These are phyloP conservation scores for Fusarium pilosicola DNA, from an alignment of 2,329 filamentous ascomycete species.

Conservation along the genomic window DNA sequence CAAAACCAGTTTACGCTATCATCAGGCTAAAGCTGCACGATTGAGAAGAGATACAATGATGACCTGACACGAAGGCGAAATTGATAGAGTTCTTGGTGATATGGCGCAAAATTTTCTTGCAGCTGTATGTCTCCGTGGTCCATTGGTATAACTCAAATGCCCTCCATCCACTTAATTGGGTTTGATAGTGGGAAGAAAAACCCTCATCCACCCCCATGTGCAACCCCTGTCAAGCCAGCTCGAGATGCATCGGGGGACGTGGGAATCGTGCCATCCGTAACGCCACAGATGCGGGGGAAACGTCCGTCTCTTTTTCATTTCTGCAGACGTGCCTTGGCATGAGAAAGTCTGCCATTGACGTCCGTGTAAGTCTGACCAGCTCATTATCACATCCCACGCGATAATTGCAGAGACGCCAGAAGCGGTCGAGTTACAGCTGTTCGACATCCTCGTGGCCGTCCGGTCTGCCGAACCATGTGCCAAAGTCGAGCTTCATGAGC, in stretches of 20 bases:
- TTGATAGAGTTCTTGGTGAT: slow-evolving; percentile 26
- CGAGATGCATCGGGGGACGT: slow-evolving; percentile 32
- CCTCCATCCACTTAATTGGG: not conserved
- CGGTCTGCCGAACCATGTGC: slow-evolving; percentile 62
- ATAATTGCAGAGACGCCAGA: slow-evolving; percentile 13
- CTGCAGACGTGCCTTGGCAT: slow-evolving; percentile 33
- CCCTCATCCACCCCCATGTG: slow-evolving; percentile 7
- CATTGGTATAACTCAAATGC: slow-evolving; percentile 22
- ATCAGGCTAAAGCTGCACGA: slow-evolving; percentile 32
- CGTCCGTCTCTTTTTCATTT: slow-evolving; percentile 7
- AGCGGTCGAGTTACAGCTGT: slow-evolving; percentile 11
- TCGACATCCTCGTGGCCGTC: slow-evolving; percentile 35
- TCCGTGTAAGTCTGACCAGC: slow-evolving; percentile 10
- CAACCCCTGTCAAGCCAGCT: slow-evolving; percentile 26
- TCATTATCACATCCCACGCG: not conserved
- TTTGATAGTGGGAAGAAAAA: slow-evolving; percentile 5
- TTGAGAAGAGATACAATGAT: slow-evolving; percentile 34
- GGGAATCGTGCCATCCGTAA: slow-evolving; percentile 44
- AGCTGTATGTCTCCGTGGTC: slow-evolving; percentile 17
- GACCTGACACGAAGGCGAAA: slow-evolving; percentile 40
- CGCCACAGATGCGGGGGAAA: slow-evolving; percentile 37
- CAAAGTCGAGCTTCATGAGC: slow-evolving; percentile 89
- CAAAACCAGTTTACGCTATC: slow-evolving; percentile 6
- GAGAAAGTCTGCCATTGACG: slow-evolving; percentile 2
- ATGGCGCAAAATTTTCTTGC: slow-evolving; percentile 16